Conservation (phyloP, 2,329 filamentous ascomycete genomes). For the Claviceps sp. region DNA sequence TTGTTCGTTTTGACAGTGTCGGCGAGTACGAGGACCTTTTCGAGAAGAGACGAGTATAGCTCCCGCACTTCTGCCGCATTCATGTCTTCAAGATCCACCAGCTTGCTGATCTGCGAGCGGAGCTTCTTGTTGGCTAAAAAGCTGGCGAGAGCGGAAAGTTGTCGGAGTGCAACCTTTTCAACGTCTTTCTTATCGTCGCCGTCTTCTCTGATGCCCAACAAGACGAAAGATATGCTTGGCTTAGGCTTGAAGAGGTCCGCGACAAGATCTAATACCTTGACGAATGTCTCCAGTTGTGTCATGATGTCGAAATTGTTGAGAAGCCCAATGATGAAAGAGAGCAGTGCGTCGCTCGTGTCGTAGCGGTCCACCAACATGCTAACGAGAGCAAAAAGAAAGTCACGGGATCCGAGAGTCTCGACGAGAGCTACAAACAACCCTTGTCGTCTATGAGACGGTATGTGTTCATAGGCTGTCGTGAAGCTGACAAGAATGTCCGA, state of each 20-base stretch:
- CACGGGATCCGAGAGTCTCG: slow-evolving; percentile 69
- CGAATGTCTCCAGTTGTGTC: slow-evolving; percentile 64
- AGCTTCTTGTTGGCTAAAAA: slow-evolving; percentile 46
- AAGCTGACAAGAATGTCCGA: slow-evolving; percentile 91
- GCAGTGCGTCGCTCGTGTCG: slow-evolving; percentile 57
- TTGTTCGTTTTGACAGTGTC: slow-evolving; percentile 47
- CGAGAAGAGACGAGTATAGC: slow-evolving; percentile 55
- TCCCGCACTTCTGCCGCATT: slow-evolving; percentile 51
- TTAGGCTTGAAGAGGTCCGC: slow-evolving; percentile 64
- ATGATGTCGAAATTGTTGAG: slow-evolving; percentile 59
- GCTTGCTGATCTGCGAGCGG: slow-evolving; percentile 38
- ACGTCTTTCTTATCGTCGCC: slow-evolving; percentile 31
- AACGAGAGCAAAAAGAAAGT: slow-evolving; percentile 78
- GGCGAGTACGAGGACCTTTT: slow-evolving; percentile 51
- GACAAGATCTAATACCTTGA: slow-evolving; percentile 63
- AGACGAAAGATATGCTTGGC: slow-evolving; percentile 55
- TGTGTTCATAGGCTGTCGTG: slow-evolving; percentile 90
- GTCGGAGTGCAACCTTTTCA: slow-evolving; percentile 36
- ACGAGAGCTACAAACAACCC: slow-evolving; percentile 75
- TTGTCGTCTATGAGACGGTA: slow-evolving; percentile 72
- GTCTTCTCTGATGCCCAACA: slow-evolving; percentile 48
- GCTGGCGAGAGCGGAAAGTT: slow-evolving; percentile 42
- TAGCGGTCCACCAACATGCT: slow-evolving; percentile 88
- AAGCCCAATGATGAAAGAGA: slow-evolving; percentile 63
- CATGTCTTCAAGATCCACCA: slow-evolving; percentile 51